Percentiles rank a stretch among this genome's conserved stretches.
Conservation (phyloP, 2,329 filamentous ascomycete genomes). For the Fusarium napiforme region DNA sequence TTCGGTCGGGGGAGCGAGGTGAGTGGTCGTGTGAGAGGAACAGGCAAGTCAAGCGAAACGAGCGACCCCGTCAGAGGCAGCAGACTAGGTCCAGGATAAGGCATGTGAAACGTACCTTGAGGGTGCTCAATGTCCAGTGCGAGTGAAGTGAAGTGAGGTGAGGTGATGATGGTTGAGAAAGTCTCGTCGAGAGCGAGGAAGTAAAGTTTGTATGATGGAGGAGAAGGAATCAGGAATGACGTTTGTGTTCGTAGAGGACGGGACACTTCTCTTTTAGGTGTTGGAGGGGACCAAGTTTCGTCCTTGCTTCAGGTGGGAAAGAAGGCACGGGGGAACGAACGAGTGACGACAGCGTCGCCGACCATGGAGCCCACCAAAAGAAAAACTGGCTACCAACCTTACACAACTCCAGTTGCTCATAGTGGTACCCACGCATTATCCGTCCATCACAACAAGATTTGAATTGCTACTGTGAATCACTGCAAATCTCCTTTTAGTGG, state of each 20-base stretch:
- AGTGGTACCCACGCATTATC: background rate
- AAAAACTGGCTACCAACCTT: background rate
- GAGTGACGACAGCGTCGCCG: constrained; percentile 38
- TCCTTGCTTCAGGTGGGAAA: constrained; percentile 10
- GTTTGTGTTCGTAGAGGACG: constrained; percentile 30
- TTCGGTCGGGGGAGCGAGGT: constrained; percentile 22
- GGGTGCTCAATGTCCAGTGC: constrained; percentile 14
- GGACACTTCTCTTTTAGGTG: constrained; percentile 30
- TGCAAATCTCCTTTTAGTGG: constrained; percentile 15
- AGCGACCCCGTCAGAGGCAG: constrained; percentile 30
- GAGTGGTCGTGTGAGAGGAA: constrained; percentile 39
- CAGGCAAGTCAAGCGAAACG: constrained; percentile 41
- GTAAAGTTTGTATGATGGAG: constrained; percentile 10
- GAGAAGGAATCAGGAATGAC: constrained; percentile 29
- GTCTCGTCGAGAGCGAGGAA: background rate
- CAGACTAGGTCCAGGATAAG: constrained; percentile 22
- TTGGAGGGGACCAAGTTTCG: constrained; percentile 32
- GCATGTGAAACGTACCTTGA: constrained; percentile 34
- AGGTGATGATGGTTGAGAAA: constrained; percentile 4
- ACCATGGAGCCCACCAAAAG: background rate
- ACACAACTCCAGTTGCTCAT: background rate
- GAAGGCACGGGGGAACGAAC: constrained; percentile 4
- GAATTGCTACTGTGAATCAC: constrained; percentile 3
- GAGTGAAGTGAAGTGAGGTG: background rate
- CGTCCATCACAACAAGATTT: background rate